A percentile compares a stretch with the other conserved stretches of the same genome.
Evolutionary conservation across 345 rosid genomes (phyloP).

Genomic region (Kernera saxatilis): DNA sequence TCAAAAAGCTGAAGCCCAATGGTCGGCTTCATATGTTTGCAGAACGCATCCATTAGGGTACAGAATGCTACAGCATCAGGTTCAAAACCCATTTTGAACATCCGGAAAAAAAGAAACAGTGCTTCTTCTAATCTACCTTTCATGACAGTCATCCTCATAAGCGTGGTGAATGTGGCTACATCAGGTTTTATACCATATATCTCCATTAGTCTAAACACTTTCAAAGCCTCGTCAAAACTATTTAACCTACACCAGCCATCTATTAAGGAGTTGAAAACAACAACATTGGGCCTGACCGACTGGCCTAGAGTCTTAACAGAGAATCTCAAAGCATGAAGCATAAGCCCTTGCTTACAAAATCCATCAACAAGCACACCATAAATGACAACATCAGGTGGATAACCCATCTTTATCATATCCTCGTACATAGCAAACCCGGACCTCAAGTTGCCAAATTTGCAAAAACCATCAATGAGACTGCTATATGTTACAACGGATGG

Average conservation of each 20-base stretch:
- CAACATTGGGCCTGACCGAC: constrained; percentile 31
- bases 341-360: constrained; percentile 44
- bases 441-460: constrained; percentile 39
- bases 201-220: constrained; percentile 31
- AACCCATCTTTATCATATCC: constrained; percentile 32
- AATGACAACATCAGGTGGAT: constrained; percentile 32
- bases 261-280: constrained; percentile 40
- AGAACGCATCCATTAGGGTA: constrained; percentile 39
- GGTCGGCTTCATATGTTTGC: constrained; percentile 35
- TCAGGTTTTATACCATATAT: constrained; percentile 31
- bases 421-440: constrained; percentile 35
- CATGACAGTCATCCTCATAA: constrained; percentile 19
- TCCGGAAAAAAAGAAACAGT: constrained; percentile 34
- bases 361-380: constrained; percentile 40
- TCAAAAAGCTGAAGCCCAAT: constrained; percentile 38
- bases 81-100: constrained; percentile 41
- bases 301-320: constrained; percentile 24
- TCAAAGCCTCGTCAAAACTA: constrained; percentile 21
- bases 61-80: constrained; percentile 44
- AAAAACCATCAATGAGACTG: constrained; percentile 46
- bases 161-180: constrained; percentile 38
- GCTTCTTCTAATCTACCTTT: constrained; percentile 32
- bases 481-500: constrained; percentile 42
- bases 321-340: constrained; percentile 38
- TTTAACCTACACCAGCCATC: constrained; percentile 43